A percentile compares a stretch with the other conserved stretches of the same genome.
These are phyloP conservation scores for Chalaropsis thielavioides DNA, from an alignment of 2,329 filamentous ascomycete species.

Conservation along the genomic window DNA sequence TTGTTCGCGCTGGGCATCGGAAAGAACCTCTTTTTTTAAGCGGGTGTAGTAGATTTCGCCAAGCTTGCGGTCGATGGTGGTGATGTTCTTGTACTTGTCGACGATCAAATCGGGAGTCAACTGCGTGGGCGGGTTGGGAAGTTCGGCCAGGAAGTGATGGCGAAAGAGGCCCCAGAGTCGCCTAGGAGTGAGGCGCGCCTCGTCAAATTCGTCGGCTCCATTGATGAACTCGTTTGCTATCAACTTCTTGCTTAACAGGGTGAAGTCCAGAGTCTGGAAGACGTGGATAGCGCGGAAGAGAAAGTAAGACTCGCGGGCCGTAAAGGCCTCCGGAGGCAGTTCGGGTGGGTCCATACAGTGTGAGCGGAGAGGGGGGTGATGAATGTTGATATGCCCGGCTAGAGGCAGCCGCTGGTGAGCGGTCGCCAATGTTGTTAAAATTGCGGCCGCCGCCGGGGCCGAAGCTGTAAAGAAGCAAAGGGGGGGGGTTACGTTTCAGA, in stretches of 20 bases:
- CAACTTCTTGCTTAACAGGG: constrained; percentile 58
- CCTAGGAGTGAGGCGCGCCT: constrained; percentile 58
- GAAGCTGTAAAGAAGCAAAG: not conserved
- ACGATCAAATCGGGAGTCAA: constrained; percentile 14
- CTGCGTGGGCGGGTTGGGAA: constrained; percentile 22
- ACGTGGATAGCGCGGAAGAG: constrained; percentile 72
- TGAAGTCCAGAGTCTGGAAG: constrained; percentile 50
- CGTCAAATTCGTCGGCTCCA: constrained; percentile 56
- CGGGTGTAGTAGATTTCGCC: constrained; percentile 16
- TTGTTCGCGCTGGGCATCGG: constrained; percentile 13
- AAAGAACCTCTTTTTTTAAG: constrained; percentile 15
- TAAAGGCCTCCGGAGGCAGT: constrained; percentile 39
- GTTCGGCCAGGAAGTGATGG: constrained; percentile 59
- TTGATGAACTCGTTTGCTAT: constrained; percentile 59
- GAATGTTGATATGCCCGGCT: constrained; percentile 2
- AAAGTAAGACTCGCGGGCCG: constrained; percentile 71
- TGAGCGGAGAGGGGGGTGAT: not conserved
- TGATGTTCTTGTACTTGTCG: constrained; percentile 14
- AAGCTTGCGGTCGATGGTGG: constrained; percentile 12
- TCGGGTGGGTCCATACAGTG: constrained; percentile 17
- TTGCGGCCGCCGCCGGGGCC: not conserved
- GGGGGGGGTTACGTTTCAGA: no score
- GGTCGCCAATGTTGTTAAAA: constrained; percentile 4
- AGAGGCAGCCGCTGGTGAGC: constrained; percentile 1
- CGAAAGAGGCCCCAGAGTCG: constrained; percentile 68